Evolutionary conservation across 768 basidiomycete genomes (phyloP), one percentile per base, ranked within the genome.

Genomic region (Boletus tylopilopsis): DNA sequence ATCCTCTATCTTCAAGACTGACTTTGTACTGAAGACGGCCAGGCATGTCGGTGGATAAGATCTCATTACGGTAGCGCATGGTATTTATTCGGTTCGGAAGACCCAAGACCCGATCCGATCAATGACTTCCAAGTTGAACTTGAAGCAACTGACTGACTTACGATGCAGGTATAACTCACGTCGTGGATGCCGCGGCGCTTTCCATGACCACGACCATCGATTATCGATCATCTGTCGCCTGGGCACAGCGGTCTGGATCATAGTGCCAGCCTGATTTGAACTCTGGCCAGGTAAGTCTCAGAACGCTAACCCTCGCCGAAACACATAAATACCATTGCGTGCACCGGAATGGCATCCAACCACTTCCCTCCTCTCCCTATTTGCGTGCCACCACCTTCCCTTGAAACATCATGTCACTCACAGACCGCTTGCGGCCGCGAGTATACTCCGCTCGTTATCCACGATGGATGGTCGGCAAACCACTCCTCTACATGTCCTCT

Each of bases 11-110:
- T 7, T 38, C 29, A 19, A 27, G 27, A 55, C 65, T 50, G 50
- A 80, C 87, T 72, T 80, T 87, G 71, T 86, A 61, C 62, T 79
- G 76, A 60, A 90, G 78, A 61, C 86, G 82, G 48, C 81, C 82
- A 45, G 78, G 59, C 86, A 87, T 87, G 55, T 49, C 55, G 25
- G 30, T 23, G 47, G 53, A 51, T 53, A 39, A 47, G 35, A 33
- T 23, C 24, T 19, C 5, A 36, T n/a, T n/a, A 34, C n/a, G 23
- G 30, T 29, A 16, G 25, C 13, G 30, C 2, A 5, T 4, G 21
- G 36, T 43, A 51, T 46, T 47, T 56, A 48, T 50, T 45, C 46
- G 47, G 33, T 4, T 52, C 27, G 19, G 22, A 15, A 30, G 13
- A 13, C 29, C 29, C 29, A 4, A 30, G 13, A 4, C 12, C 29